Percentiles rank a stretch among this genome's conserved stretches.
Conservation (phyloP, 441 rosid species). For the Isatis lusitanica region DNA sequence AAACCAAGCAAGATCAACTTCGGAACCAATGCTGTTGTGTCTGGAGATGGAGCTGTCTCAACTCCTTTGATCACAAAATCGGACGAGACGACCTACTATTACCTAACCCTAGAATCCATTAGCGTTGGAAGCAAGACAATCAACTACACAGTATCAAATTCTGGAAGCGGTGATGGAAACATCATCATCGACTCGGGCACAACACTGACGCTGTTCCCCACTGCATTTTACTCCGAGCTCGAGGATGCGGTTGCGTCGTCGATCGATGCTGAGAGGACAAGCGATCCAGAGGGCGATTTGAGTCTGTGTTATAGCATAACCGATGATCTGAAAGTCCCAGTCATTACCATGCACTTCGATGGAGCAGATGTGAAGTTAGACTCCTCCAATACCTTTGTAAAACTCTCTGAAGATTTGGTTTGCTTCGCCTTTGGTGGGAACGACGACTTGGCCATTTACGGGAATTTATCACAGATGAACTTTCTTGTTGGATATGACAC, state of each 20-base stretch:
- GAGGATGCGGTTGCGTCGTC: slow-evolving; percentile 25
- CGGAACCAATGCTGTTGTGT: slow-evolving; percentile 22
- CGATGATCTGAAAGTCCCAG: slow-evolving; percentile 21
- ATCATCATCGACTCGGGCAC: slow-evolving; percentile 58
- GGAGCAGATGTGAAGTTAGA: slow-evolving; percentile 45
- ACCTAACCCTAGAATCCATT: slow-evolving; percentile 9
- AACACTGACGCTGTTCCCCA: slow-evolving; percentile 38
- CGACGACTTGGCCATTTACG: slow-evolving; percentile 32
- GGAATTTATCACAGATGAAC: slow-evolving; percentile 48
- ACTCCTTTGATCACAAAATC: not conserved
- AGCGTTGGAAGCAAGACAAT: slow-evolving; percentile 33
- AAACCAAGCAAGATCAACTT: slow-evolving; percentile 44
- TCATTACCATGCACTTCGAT: slow-evolving; percentile 43
- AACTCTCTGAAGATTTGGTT: not conserved
- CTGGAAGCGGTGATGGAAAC: slow-evolving; percentile 33
- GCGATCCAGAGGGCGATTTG: not conserved
- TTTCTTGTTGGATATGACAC: slow-evolving; percentile 52
- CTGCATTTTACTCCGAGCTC: slow-evolving; percentile 22
- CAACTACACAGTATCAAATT: not conserved
- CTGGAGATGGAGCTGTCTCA: not conserved
- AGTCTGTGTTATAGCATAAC: slow-evolving; percentile 40
- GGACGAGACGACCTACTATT: not conserved
- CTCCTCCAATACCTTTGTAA: slow-evolving; percentile 32
- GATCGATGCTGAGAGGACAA: not conserved
- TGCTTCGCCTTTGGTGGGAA: slow-evolving; percentile 31